Evolutionary conservation across 495 filamentous ascomycete species (phyloP).

Genomic region (Penicillium maclennaniae): DNA sequence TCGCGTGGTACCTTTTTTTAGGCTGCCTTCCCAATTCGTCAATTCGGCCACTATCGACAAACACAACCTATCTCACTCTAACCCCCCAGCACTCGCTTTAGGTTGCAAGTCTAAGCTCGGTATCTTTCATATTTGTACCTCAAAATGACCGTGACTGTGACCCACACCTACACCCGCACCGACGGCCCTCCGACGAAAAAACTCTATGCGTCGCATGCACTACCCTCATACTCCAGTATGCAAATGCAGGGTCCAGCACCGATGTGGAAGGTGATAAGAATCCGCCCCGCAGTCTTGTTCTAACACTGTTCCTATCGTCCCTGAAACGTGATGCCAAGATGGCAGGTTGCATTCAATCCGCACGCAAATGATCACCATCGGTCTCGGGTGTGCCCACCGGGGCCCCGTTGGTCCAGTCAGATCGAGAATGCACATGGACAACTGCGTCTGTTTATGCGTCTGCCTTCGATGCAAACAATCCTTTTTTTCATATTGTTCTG

Average conservation of each 20-base stretch:
- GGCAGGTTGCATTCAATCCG: neutral
- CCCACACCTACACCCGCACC: neutral
- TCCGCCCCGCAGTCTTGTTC: neutral
- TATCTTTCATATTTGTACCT: neutral
- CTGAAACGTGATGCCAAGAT: neutral
- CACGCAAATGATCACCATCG: constrained; percentile 10
- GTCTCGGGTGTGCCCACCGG: constrained; percentile 9
- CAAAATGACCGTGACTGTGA: neutral
- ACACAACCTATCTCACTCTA: neutral
- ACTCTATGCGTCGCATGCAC: neutral
- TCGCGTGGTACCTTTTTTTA: constrained; percentile 21
- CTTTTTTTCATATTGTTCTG: constrained; percentile 18
- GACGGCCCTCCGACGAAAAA: neutral
- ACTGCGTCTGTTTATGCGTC: constrained; percentile 7
- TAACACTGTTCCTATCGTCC: neutral
- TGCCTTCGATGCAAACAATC: constrained; percentile 20
- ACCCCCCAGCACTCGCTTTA: neutral
- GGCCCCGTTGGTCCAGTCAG: constrained; percentile 1
- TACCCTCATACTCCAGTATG: too few relatives aligned
- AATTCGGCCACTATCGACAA: constrained; percentile 8
- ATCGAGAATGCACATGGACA: constrained; percentile 1
- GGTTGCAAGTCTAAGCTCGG: neutral
- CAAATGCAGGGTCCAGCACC: neutral
- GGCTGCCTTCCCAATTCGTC: constrained; percentile 1
- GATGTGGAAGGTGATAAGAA: neutral